phyloP scores from a whole-genome alignment of 306 rosid species.

The Glycyrrhiza uralensis region DNA sequence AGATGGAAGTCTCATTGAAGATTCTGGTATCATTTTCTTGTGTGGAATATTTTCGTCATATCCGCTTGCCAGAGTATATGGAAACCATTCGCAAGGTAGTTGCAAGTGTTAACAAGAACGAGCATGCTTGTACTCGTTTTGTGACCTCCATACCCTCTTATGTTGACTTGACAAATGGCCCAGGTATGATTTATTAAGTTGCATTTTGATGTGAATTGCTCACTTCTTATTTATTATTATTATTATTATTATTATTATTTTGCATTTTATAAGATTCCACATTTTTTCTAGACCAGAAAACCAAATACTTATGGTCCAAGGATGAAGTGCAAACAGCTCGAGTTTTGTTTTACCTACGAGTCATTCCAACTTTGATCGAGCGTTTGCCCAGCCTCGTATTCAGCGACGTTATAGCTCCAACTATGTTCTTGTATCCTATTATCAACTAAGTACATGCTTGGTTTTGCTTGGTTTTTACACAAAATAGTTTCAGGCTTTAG shows the following conservation, averaged over 20 bases:
- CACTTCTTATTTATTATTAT: no score
- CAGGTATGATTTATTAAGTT: slow-evolving; percentile 44
- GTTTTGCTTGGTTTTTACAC: neutral
- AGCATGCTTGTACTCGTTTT: slow-evolving; percentile 58
- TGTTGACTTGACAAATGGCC: slow-evolving; percentile 61
- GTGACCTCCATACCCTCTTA: slow-evolving; percentile 77
- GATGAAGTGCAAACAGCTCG: slow-evolving; percentile 94
- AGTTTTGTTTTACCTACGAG: slow-evolving; percentile 71
- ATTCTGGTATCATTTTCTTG: slow-evolving; percentile 82
- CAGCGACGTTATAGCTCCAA: slow-evolving; percentile 56
- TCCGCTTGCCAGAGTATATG: slow-evolving; percentile 89
- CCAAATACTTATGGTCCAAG: slow-evolving; percentile 63
- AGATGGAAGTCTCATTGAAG: slow-evolving; percentile 49
- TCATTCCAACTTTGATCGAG: slow-evolving; percentile 77
- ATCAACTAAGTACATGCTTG: neutral
- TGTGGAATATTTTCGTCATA: slow-evolving; percentile 80
- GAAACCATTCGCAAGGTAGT: slow-evolving; percentile 81
- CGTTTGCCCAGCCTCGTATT: slow-evolving; percentile 60
- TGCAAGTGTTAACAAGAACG: slow-evolving; percentile 72
- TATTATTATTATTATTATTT: no score
- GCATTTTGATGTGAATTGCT: neutral
- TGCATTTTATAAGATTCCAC: neutral
- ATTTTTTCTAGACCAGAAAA: slow-evolving; percentile 38
- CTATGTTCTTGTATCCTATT: slow-evolving; percentile 95
- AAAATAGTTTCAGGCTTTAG: neutral